Evolutionary conservation across 164 flowering plant species (phyloP).

Genomic region (Chloranthus sessilifolius): DNA sequence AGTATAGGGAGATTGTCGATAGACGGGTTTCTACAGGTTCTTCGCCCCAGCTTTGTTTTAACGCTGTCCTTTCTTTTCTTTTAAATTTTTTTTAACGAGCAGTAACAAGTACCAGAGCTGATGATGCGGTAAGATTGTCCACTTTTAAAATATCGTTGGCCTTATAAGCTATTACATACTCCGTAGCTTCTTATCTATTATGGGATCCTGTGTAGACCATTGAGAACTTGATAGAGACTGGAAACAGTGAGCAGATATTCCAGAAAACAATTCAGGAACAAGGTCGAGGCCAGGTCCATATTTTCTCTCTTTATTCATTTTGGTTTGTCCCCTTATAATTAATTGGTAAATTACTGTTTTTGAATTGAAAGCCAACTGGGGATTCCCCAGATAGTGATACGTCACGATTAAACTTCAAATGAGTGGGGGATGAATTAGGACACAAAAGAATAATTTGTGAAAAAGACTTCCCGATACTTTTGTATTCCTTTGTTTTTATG

Average conservation of each 20-base stretch:
- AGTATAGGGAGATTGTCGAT: conserved; percentile 93
- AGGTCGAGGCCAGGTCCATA: conserved; percentile 91
- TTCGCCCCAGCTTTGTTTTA: conserved; percentile 5
- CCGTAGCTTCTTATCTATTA: not conserved
- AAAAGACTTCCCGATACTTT: no score
- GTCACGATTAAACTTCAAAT: no score
- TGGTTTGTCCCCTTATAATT: not conserved
- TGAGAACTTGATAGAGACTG: conserved; percentile 85
- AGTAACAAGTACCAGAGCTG: conserved; percentile 91
- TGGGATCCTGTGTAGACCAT: conserved; percentile 57
- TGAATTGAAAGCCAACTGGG: no score
- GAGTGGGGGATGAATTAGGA: no score
- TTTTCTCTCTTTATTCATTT: not conserved
- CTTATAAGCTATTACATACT: not conserved
- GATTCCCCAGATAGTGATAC: no score
- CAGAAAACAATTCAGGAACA: conserved; percentile 94
- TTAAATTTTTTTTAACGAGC: conserved; percentile 16
- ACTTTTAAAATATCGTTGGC: not conserved
- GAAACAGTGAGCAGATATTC: conserved; percentile 94
- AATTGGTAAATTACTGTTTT: no score
- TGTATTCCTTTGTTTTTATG: no score
- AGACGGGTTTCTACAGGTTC: conserved; percentile 96
- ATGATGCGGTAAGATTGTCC: conserved; percentile 73
- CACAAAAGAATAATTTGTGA: no score
- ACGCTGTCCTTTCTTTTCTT: conserved; percentile 7